These are phyloP conservation scores for Mallotus repandus DNA, from an alignment of 441 rosid genomes.

Conservation along the genomic window DNA sequence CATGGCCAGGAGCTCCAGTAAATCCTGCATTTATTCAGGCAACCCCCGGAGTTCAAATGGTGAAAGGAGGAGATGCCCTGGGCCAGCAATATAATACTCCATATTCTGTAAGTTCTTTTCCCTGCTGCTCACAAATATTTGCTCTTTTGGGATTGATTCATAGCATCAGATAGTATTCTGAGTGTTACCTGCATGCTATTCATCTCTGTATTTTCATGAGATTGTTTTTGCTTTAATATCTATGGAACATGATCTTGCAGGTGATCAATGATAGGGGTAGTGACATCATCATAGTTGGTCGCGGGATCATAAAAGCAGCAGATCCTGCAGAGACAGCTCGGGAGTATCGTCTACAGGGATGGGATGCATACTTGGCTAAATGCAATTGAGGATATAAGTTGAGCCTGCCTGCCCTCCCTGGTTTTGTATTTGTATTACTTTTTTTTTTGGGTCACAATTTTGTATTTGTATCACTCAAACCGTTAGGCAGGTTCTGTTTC, in stretches of 20 bases:
- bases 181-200: not conserved
- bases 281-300: constrained; percentile 94
- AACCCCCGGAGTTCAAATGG: constrained; percentile 99
- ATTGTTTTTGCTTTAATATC: not conserved
- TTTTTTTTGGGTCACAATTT: too few relatives aligned
- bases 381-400: constrained; percentile 12
- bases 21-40: constrained; percentile 88
- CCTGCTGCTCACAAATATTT: not conserved
- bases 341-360: constrained; percentile 84
- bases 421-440: too few relatives aligned
- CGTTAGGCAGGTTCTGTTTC: not conserved
- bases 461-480: too few relatives aligned
- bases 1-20: constrained; percentile 85
- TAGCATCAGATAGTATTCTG: not conserved
- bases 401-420: not conserved
- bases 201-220: not conserved
- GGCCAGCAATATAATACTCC: constrained; percentile 97
- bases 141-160: not conserved
- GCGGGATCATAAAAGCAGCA: constrained; percentile 86
- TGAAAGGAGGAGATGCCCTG: constrained; percentile 80
- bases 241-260: constrained; percentile 34
- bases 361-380: constrained; percentile 78
- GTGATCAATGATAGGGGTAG: constrained; percentile 86
- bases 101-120: constrained; percentile 56
- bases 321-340: constrained; percentile 75